phyloP scores from a whole-genome alignment of 805 yeast genomes.

The Hermanozyma aechmeae region DNA sequence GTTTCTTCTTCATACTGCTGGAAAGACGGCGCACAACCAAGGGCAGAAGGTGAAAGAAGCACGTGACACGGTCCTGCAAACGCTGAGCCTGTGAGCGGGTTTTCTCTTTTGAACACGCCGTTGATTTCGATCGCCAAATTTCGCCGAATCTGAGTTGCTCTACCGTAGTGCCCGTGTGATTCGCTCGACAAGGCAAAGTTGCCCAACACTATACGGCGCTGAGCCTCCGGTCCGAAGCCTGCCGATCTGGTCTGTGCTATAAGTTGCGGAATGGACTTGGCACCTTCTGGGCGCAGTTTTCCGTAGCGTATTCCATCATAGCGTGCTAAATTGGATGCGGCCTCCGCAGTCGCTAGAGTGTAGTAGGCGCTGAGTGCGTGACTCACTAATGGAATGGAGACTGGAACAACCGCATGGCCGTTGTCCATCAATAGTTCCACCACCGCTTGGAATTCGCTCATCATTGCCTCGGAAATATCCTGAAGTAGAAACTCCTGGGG shows the following conservation, averaged over 20 bases:
- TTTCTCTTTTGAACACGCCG: too few relatives aligned
- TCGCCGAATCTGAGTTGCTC: conserved; percentile 63
- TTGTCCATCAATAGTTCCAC: conserved; percentile 32
- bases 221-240: conserved; percentile 78
- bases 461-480: conserved; percentile 41
- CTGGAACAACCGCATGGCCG: conserved; percentile 49
- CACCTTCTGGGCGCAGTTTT: conserved; percentile 16
- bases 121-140: conserved; percentile 59
- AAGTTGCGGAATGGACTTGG: conserved; percentile 9
- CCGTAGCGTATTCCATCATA: conserved; percentile 92
- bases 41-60: conserved; percentile 65
- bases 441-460: conserved; percentile 37
- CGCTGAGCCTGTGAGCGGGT: too few relatives aligned
- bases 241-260: conserved; percentile 43
- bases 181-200: conserved; percentile 77
- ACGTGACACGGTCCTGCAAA: conserved; percentile 56
- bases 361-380: conserved; percentile 73
- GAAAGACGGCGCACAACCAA: conserved; percentile 45
- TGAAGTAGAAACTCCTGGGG: conserved; percentile 56
- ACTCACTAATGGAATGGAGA: conserved; percentile 64
- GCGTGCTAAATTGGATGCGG: conserved; percentile 82
- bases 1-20: conserved; percentile 25
- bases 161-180: conserved; percentile 63
- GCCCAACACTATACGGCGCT: conserved; percentile 76
- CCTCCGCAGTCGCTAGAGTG: conserved; percentile 87